Evolutionary conservation across 2,329 filamentous ascomycete species (phyloP).

Genomic region (Fusarium guadeloupense): DNA sequence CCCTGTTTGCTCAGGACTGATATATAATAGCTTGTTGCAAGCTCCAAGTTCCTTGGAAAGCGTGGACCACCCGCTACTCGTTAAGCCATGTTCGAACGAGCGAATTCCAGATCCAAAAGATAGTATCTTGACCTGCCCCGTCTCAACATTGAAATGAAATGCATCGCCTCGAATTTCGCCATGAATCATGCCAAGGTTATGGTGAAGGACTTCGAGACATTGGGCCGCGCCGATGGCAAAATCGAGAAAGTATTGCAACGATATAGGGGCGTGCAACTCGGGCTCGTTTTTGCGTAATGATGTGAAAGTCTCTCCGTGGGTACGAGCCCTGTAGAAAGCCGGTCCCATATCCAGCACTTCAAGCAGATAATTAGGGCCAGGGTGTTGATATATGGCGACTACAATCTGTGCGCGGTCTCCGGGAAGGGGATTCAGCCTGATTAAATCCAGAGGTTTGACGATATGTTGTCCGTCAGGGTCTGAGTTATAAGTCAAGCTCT

Average conservation of each 20-base stretch:
- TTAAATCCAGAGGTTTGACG: slow-evolving; percentile 80
- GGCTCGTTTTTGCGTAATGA: slow-evolving; percentile 56
- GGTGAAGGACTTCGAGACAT: slow-evolving; percentile 90
- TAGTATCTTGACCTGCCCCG: slow-evolving; percentile 77
- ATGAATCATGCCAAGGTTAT: slow-evolving; percentile 85
- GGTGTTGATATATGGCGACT: slow-evolving; percentile 82
- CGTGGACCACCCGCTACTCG: slow-evolving; percentile 84
- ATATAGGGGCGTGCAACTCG: slow-evolving; percentile 67
- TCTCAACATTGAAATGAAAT: slow-evolving; percentile 83
- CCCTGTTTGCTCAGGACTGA: slow-evolving; percentile 94
- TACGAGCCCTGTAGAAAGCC: slow-evolving; percentile 69
- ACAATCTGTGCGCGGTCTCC: slow-evolving; percentile 77
- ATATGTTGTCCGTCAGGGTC: slow-evolving; percentile 81
- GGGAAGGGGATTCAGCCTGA: slow-evolving; percentile 73
- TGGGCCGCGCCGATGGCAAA: slow-evolving; percentile 90
- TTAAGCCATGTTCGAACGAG: slow-evolving; percentile 89
- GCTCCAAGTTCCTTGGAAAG: slow-evolving; percentile 85
- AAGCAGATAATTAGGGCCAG: slow-evolving; percentile 76
- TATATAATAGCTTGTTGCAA: slow-evolving; percentile 89
- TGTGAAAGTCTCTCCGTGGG: slow-evolving; percentile 61
- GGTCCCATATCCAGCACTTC: slow-evolving; percentile 81
- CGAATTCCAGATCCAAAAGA: slow-evolving; percentile 88
- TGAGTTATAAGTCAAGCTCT: slow-evolving; percentile 73
- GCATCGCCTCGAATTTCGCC: slow-evolving; percentile 91
- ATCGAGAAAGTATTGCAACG: slow-evolving; percentile 81